phyloP scores from a whole-genome alignment of 306 rosid genomes.

The Clitoria ternatea region DNA sequence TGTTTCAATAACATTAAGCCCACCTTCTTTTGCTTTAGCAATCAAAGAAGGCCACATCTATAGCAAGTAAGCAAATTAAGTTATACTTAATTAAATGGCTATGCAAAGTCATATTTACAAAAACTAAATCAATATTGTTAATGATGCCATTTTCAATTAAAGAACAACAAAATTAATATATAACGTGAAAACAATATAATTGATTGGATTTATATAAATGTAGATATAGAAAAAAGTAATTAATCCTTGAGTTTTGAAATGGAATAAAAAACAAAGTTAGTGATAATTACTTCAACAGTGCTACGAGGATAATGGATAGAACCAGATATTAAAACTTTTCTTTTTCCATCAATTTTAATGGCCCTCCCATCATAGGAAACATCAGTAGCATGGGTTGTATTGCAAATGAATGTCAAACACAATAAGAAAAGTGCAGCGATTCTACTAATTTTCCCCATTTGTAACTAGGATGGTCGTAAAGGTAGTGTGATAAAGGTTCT shows the following conservation, averaged over 20 bases:
- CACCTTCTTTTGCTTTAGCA: constrained; percentile 44
- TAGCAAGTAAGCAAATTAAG: background rate
- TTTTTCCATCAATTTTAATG: constrained; percentile 19
- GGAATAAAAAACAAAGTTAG: too few species aligned
- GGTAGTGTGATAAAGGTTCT: background rate
- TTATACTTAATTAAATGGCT: too few species aligned
- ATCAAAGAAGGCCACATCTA: constrained; percentile 50
- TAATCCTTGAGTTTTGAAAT: background rate
- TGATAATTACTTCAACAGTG: constrained; percentile 16
- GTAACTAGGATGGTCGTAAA: background rate
- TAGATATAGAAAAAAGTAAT: background rate
- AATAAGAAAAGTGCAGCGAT: background rate
- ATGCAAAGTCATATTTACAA: background rate
- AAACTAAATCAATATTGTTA: background rate
- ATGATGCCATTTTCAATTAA: background rate
- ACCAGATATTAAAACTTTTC: constrained; percentile 30
- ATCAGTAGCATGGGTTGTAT: background rate
- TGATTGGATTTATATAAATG: background rate
- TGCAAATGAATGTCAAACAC: background rate
- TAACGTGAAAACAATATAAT: background rate
- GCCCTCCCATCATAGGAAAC: constrained; percentile 36
- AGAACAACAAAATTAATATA: background rate
- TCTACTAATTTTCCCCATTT: background rate
- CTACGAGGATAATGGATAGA: constrained; percentile 48
- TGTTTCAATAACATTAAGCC: constrained; percentile 36